phyloP scores from a whole-genome alignment of 129 eudicot genomes.

The Artemisia argyi region DNA sequence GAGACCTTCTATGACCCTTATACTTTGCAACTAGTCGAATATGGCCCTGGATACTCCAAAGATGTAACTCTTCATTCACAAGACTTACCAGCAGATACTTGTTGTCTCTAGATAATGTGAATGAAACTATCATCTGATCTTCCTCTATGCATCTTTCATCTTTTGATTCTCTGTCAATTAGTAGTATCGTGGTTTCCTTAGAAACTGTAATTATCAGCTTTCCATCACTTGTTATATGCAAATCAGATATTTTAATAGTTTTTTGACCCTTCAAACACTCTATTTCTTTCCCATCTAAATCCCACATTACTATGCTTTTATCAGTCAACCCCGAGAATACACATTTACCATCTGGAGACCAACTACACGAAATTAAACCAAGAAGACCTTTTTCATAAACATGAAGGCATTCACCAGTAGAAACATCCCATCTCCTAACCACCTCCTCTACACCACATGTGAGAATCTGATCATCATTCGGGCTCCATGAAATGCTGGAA shows the following conservation, averaged over 20 bases:
- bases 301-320: constrained; percentile 81
- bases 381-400: constrained; percentile 62
- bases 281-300: constrained; percentile 74
- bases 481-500: constrained; percentile 68
- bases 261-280: constrained; percentile 78
- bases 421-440: constrained; percentile 69
- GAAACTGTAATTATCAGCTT: constrained; percentile 52
- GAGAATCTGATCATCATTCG: constrained; percentile 63
- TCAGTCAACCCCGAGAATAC: constrained; percentile 66
- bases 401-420: constrained; percentile 78
- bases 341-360: constrained; percentile 74
- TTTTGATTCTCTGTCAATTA: constrained; percentile 72
- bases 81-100: constrained; percentile 71
- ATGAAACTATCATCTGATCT: constrained; percentile 72
- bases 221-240: constrained; percentile 63
- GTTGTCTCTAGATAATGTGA: constrained; percentile 67
- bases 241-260: constrained; percentile 58
- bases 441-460: constrained; percentile 80
- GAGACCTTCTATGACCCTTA: constrained; percentile 85
- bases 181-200: constrained; percentile 49
- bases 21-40: constrained; percentile 57
- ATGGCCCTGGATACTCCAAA: constrained; percentile 76
- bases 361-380: constrained; percentile 69
- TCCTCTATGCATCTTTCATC: constrained; percentile 69
- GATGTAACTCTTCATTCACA: constrained; percentile 80